Evolutionary conservation across 768 basidiomycete genomes (phyloP).

Genomic region (Mycena latifolia): DNA sequence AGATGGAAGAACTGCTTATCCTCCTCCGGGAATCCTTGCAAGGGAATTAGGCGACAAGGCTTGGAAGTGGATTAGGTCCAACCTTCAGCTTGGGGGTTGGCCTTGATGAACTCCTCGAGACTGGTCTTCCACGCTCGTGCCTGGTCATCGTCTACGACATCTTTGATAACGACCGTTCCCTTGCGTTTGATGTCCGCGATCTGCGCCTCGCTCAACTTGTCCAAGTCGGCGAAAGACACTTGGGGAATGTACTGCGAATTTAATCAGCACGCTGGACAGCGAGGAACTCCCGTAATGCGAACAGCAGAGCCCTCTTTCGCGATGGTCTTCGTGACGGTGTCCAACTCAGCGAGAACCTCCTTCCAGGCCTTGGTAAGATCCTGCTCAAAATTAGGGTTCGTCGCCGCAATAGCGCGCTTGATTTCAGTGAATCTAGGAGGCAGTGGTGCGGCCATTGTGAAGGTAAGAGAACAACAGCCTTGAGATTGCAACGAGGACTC

Average conservation of each 20-base stretch:
- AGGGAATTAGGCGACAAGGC: neutral
- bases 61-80: neutral
- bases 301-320: constrained; percentile 55
- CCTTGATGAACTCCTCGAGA: constrained; percentile 63
- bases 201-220: constrained; percentile 51
- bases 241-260: constrained; percentile 60
- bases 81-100: constrained; percentile 63
- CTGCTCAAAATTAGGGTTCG: constrained; percentile 52
- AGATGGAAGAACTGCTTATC: constrained; percentile 73
- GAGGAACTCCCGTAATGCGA: constrained; percentile 18
- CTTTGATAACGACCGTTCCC: constrained; percentile 64
- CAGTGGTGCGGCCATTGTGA: constrained; percentile 16
- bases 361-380: constrained; percentile 60
- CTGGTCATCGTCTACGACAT: constrained; percentile 61
- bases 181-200: constrained; percentile 58
- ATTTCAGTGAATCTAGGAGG: constrained; percentile 28
- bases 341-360: constrained; percentile 59
- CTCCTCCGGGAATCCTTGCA: constrained; percentile 56
- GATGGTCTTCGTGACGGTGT: constrained; percentile 52
- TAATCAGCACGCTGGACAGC: neutral
- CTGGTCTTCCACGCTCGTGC: constrained; percentile 62
- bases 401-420: constrained; percentile 33
- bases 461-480: neutral
- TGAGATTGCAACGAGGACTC: constrained; percentile 15
- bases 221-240: constrained; percentile 62